Percentiles rank a stretch among this genome's conserved stretches.
These are phyloP conservation scores for Exophiala spinifera DNA, from an alignment of 2,329 filamentous ascomycete species.

Conservation along the genomic window DNA sequence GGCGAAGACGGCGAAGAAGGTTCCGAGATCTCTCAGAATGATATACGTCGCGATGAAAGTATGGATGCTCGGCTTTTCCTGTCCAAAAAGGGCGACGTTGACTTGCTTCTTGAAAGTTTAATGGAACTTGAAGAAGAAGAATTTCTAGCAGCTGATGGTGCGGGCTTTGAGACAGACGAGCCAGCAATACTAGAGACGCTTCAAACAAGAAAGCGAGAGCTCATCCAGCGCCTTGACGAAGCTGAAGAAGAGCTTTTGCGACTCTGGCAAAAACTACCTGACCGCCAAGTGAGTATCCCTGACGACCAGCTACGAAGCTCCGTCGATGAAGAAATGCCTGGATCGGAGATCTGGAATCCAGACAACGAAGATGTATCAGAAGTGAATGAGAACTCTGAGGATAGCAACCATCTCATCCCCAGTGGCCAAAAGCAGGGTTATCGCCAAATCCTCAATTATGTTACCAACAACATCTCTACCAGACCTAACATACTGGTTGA, in stretches of 20 bases:
- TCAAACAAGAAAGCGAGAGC: background rate
- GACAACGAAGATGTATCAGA: background rate
- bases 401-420: background rate
- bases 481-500: constrained; percentile 2
- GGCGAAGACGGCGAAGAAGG: background rate
- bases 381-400: background rate
- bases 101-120: constrained; percentile 5
- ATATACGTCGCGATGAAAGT: constrained; percentile 7
- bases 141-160: background rate
- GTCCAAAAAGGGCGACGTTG: constrained; percentile 11
- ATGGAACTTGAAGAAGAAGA: constrained; percentile 1
- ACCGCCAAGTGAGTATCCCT: constrained; percentile 7
- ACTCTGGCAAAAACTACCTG: constrained; percentile 7
- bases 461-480: background rate
- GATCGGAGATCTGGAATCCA: background rate
- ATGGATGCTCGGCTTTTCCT: constrained; percentile 7
- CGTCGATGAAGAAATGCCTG: background rate
- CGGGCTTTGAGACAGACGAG: background rate
- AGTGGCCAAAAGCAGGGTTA: background rate
- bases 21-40: constrained; percentile 2
- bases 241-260: constrained; percentile 4
- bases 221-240: background rate
- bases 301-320: constrained; percentile 1
- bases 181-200: background rate
- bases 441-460: background rate